phyloP scores from a whole-genome alignment of 148 eudicot species.

The Chenopodium quinoa region DNA sequence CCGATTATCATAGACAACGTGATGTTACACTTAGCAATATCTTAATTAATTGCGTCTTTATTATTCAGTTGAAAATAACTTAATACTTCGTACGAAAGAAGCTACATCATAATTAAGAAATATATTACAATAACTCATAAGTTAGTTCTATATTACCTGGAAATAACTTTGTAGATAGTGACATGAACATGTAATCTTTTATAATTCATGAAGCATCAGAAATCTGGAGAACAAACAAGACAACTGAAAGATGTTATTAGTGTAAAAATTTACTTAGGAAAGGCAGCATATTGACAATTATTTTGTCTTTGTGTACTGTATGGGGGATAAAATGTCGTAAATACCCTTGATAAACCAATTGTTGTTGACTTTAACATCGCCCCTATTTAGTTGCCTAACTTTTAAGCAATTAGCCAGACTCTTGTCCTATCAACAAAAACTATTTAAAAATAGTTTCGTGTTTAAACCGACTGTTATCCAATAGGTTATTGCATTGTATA shows the following conservation, averaged over 20 bases:
- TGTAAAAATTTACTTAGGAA: background rate
- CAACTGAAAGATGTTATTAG: background rate
- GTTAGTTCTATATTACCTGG: background rate
- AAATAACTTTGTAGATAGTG: background rate
- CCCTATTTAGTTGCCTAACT: background rate
- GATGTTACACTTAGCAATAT: background rate
- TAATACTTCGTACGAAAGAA: background rate
- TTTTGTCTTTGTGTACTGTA: background rate
- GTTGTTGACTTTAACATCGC: background rate
- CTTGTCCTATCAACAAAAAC: background rate
- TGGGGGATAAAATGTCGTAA: background rate
- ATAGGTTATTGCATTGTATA: background rate
- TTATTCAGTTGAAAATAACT: background rate
- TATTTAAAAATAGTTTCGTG: background rate
- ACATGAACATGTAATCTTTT: background rate
- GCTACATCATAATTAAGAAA: background rate
- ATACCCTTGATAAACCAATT: background rate
- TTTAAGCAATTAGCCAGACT: background rate
- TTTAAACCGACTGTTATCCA: background rate
- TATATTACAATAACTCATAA: background rate
- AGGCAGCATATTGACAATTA: background rate
- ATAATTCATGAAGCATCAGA: background rate
- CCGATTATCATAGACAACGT: too few relatives aligned
- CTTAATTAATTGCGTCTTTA: background rate
- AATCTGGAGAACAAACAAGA: background rate